These are phyloP conservation scores for Anethum foeniculum DNA, from an alignment of 140 eudicot species.

Conservation along the genomic window DNA sequence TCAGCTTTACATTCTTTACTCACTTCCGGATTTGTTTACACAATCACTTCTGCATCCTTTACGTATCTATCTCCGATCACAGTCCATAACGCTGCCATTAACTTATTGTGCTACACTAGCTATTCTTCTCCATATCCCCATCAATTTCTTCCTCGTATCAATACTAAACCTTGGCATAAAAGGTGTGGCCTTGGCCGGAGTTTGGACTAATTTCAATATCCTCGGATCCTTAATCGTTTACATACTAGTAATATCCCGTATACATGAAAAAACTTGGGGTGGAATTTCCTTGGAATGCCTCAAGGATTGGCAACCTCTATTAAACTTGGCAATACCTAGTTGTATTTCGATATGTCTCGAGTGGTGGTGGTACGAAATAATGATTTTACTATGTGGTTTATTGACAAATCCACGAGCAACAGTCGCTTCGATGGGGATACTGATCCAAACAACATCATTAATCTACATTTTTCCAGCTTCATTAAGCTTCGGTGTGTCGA, in stretches of 20 bases:
- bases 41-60: constrained; percentile 11
- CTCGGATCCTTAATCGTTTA: background rate
- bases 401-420: constrained; percentile 6
- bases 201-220: constrained; percentile 6
- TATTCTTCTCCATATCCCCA: constrained; percentile 1
- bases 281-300: constrained; percentile 7
- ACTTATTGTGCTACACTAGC: constrained; percentile 4
- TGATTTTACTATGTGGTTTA: constrained; percentile 1
- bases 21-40: background rate
- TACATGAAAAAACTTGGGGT: background rate
- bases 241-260: background rate
- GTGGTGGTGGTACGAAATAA: constrained; percentile 14
- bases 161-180: background rate
- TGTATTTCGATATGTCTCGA: constrained; percentile 8
- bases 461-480: constrained; percentile 8
- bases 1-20: background rate
- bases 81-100: constrained; percentile 1
- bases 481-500: constrained; percentile 7
- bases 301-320: background rate
- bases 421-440: constrained; percentile 4
- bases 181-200: constrained; percentile 3
- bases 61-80: constrained; percentile 7
- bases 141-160: background rate
- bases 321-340: background rate
- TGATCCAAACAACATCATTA: constrained; percentile 7